A percentile compares a stretch with the other conserved stretches of the same genome.
phyloP scores from a whole-genome alignment of 352 stramenopile species.

The Globisporangium nodosum region DNA sequence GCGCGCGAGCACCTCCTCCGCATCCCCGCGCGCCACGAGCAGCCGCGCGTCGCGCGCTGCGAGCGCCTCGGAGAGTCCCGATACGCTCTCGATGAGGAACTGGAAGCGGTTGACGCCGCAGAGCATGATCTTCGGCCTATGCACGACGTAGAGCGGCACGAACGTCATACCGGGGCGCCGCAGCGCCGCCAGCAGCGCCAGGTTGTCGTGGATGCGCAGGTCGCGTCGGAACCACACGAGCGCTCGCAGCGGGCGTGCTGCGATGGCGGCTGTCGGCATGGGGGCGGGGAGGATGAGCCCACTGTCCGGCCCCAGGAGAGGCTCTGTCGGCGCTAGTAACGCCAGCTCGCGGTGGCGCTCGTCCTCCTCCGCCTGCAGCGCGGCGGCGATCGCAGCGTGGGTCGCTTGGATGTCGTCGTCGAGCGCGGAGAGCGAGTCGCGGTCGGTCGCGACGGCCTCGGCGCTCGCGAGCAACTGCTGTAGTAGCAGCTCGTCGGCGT shows the following conservation, averaged over 20 bases:
- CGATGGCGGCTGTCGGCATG: background rate
- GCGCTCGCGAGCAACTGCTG: conserved; percentile 25
- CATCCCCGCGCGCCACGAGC: conserved; percentile 70
- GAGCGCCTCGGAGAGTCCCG: conserved; percentile 71
- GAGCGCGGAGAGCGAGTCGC: conserved; percentile 7
- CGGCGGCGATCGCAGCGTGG: conserved; percentile 12
- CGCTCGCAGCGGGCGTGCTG: conserved; percentile 26
- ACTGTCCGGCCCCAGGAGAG: background rate
- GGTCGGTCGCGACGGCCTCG: background rate
- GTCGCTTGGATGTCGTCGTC: conserved; percentile 15
- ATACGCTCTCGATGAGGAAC: conserved; percentile 93
- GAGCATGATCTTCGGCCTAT: conserved; percentile 84
- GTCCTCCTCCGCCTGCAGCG: conserved; percentile 29
- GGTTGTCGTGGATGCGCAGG: conserved; percentile 95
- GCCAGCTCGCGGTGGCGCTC: conserved; percentile 12
- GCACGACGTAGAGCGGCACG: conserved; percentile 86
- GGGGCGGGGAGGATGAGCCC: background rate
- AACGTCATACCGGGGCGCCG: conserved; percentile 38
- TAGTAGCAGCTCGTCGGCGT: conserved; percentile 28
- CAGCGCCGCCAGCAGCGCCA: conserved; percentile 80
- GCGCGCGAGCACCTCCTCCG: conserved; percentile 70
- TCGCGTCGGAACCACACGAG: conserved; percentile 95
- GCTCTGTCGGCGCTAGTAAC: background rate
- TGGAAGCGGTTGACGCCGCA: conserved; percentile 80
- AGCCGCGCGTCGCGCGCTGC: conserved; percentile 54